Conservation (phyloP, 208 protist species). For the Wallacemonas sp. region DNA sequence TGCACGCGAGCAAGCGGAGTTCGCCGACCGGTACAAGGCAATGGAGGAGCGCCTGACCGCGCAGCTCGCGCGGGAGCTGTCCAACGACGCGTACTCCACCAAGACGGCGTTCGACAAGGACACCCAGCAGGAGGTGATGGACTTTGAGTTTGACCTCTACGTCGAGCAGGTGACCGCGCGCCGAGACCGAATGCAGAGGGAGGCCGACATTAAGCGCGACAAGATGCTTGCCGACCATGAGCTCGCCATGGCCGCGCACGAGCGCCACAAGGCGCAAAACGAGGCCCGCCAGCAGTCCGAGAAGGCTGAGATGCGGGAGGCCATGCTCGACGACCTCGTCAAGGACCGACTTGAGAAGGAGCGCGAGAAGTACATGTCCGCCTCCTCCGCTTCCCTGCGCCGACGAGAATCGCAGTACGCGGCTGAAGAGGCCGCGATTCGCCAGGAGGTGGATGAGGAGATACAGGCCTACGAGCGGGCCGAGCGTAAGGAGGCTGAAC, state of each 20-base stretch:
- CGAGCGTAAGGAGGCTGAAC: conserved; percentile 22
- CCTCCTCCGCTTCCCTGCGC: conserved; percentile 21
- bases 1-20: conserved; percentile 14
- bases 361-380: conserved; percentile 23
- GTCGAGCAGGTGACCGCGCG: conserved; percentile 36
- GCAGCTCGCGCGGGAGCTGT: conserved; percentile 30
- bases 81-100: conserved; percentile 16
- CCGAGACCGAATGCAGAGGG: conserved; percentile 32
- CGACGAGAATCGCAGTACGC: conserved; percentile 30
- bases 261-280: conserved; percentile 32
- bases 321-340: conserved; percentile 35
- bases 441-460: conserved; percentile 63
- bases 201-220: conserved; percentile 50
- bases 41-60: conserved; percentile 40
- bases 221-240: conserved; percentile 38
- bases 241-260: conserved; percentile 33
- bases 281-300: conserved; percentile 27
- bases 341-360: conserved; percentile 32
- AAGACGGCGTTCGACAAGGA: conserved; percentile 26
- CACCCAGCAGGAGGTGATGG: conserved; percentile 43
- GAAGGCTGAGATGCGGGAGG: conserved; percentile 29
- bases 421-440: conserved; percentile 42
- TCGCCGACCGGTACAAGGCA: conserved; percentile 25
- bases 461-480: conserved; percentile 41
- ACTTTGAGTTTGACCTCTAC: conserved; percentile 46